phyloP scores from a whole-genome alignment of 495 filamentous ascomycete species.

The Darksidea phi region DNA sequence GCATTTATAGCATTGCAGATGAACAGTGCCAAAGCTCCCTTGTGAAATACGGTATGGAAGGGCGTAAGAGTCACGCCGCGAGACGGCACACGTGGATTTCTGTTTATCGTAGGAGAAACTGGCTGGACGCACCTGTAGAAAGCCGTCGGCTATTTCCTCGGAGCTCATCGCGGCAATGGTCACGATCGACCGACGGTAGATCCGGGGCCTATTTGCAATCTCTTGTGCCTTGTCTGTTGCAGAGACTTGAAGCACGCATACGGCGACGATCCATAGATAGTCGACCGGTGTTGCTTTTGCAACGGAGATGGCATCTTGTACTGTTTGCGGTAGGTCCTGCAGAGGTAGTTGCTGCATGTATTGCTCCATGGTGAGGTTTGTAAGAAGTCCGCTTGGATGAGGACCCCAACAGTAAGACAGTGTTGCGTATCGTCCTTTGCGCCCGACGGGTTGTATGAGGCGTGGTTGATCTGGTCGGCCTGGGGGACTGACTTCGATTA shows the following conservation, averaged over 20 bases:
- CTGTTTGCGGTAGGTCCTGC: not conserved
- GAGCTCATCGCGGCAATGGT: constrained; percentile 3
- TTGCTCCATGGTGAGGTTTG: not conserved
- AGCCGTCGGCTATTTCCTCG: not conserved
- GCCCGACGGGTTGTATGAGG: not conserved
- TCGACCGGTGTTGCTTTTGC: not conserved
- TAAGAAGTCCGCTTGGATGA: not conserved
- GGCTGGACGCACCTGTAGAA: not conserved
- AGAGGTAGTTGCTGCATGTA: not conserved
- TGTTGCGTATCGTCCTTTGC: not conserved
- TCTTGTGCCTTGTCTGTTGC: not conserved
- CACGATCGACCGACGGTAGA: not conserved
- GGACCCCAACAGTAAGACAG: not conserved
- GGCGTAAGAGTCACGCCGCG: not conserved
- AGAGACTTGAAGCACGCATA: constrained; percentile 13
- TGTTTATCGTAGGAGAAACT: not conserved
- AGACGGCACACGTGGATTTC: not conserved
- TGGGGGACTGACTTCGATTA: not conserved
- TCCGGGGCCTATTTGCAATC: not conserved
- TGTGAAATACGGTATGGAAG: not conserved
- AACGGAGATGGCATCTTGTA: constrained; percentile 5
- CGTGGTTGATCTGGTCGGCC: not conserved
- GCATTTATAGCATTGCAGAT: not conserved
- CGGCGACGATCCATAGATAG: constrained; percentile 12
- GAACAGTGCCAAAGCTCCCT: not conserved